Conservation (phyloP, 202 grass and related monocot species). For the Carex arenaria region DNA sequence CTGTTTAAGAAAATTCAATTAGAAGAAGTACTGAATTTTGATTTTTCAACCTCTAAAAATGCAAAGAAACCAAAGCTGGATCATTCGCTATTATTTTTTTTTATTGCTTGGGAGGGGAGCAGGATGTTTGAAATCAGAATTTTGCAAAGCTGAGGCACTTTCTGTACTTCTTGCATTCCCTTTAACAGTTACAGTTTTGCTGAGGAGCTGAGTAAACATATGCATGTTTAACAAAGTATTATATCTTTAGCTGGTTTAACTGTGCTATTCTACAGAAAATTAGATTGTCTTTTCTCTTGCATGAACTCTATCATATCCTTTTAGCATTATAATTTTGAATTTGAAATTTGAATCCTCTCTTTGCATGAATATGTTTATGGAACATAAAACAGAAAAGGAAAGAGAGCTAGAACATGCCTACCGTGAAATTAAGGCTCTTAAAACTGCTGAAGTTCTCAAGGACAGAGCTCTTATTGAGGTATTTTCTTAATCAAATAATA, state of each 20-base stretch:
- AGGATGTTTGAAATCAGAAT: background rate
- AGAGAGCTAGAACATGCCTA: constrained; percentile 61
- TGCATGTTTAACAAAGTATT: background rate
- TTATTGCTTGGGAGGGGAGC: background rate
- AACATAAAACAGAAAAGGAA: constrained; percentile 64
- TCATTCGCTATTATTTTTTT: background rate
- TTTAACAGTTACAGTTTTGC: background rate
- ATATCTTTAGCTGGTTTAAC: background rate
- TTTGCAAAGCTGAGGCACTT: background rate
- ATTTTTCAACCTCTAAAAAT: background rate
- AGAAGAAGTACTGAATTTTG: background rate
- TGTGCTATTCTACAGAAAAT: background rate
- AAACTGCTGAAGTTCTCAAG: constrained; percentile 61
- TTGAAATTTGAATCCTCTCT: background rate
- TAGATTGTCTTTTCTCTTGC: background rate
- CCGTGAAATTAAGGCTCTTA: constrained; percentile 71
- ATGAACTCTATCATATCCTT: background rate
- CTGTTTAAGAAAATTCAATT: background rate
- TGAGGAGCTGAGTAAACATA: background rate
- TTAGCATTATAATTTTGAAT: background rate
- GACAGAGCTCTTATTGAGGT: constrained; percentile 84
- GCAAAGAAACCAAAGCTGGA: background rate
- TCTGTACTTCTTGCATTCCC: background rate
- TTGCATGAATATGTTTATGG: constrained; percentile 3
- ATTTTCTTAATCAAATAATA: constrained; percentile 12